Evolutionary conservation across 164 flowering plant species (phyloP).

Genomic region (Tinospora cordifolia): DNA sequence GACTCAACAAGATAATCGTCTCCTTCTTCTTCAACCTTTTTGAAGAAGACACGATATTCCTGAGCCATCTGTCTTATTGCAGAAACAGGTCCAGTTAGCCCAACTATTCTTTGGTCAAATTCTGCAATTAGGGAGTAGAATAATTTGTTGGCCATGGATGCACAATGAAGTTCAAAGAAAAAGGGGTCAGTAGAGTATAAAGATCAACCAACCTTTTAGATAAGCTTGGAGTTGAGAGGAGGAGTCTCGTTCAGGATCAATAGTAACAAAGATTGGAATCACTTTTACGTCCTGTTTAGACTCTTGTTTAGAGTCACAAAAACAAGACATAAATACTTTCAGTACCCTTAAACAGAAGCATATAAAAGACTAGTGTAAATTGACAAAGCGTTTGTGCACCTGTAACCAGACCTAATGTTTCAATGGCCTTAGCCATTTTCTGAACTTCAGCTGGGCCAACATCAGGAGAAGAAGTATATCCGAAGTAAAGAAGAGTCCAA

Average conservation of each 20-base stretch:
- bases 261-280: conserved; percentile 62
- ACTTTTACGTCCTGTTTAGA: conserved; percentile 49
- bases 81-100: conserved; percentile 52
- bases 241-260: conserved; percentile 81
- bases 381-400: background rate
- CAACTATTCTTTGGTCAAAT: conserved; percentile 70
- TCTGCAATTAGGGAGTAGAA: conserved; percentile 39
- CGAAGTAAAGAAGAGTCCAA: conserved; percentile 87
- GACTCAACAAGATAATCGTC: conserved; percentile 77
- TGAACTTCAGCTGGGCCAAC: conserved; percentile 70
- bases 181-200: background rate
- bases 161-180: background rate
- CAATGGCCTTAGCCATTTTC: conserved; percentile 58
- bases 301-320: conserved; percentile 32
- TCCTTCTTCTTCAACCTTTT: conserved; percentile 74
- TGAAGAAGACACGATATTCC: conserved; percentile 72
- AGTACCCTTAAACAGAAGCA: conserved; percentile 1
- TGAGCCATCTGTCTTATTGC: conserved; percentile 72
- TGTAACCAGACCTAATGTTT: conserved; percentile 46
- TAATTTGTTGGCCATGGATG: background rate
- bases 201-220: conserved; percentile 50
- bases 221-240: conserved; percentile 77
- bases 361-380: background rate
- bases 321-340: conserved; percentile 13
- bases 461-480: conserved; percentile 92